phyloP scores from a whole-genome alignment of 2,329 filamentous ascomycete genomes.

The Fusarium phyllophilum region DNA sequence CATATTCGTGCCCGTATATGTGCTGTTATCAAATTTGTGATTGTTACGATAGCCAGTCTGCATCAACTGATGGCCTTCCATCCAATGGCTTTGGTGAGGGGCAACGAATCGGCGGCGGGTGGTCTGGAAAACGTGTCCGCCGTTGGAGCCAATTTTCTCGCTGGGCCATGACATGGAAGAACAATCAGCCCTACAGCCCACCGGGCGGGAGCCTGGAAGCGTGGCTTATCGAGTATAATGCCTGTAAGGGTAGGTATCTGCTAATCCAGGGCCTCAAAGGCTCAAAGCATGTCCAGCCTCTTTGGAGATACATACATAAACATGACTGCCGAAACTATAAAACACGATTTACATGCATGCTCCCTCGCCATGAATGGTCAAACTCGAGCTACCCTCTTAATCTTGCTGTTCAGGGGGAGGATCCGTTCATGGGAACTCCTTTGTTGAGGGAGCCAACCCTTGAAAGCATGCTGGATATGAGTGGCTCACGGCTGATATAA shows the following conservation, averaged over 20 bases:
- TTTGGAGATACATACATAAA: background rate
- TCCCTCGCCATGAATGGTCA: background rate
- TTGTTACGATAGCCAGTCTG: background rate
- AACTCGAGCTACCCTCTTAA: background rate
- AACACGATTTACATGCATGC: background rate
- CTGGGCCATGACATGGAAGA: background rate
- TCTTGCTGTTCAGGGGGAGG: slow-evolving; percentile 21
- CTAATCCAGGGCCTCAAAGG: background rate
- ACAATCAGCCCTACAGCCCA: slow-evolving; percentile 41
- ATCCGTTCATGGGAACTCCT: background rate
- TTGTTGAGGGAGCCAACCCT: slow-evolving; percentile 6
- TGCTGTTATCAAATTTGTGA: background rate
- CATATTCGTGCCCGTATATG: slow-evolving; percentile 3
- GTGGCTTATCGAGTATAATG: background rate
- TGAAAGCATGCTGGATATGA: slow-evolving; percentile 8
- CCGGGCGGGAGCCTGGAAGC: background rate
- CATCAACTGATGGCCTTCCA: slow-evolving; percentile 1
- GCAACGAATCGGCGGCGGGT: slow-evolving; percentile 16
- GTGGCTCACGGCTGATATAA: slow-evolving; percentile 5
- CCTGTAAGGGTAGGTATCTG: background rate
- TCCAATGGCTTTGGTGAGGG: slow-evolving; percentile 16
- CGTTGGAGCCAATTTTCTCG: slow-evolving; percentile 15
- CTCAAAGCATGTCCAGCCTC: background rate
- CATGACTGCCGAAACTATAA: background rate
- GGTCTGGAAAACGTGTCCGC: slow-evolving; percentile 25